Base-by-base conservation (phyloP, 108 stramenopile species). In the Conticribra guillardii region DNA sequence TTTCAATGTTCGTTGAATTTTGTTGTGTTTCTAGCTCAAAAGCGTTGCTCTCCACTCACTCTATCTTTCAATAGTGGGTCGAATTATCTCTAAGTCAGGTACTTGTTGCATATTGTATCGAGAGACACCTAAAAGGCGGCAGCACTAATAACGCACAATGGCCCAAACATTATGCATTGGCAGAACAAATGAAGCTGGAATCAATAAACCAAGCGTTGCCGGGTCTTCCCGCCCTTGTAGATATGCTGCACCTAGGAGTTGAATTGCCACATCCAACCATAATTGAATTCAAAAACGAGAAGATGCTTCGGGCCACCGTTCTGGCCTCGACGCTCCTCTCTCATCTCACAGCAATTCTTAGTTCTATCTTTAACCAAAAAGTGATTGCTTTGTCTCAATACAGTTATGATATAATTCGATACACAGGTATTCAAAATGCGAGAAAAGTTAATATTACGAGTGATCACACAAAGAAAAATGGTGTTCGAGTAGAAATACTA, bases 181-280 rank as follows among this genome's bases (percentile, higher is more conserved):
- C 23, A n/a, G 37, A 41, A 37, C 67, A 50, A 58, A 27, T 17
- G 28, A 74, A 16, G 34, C 50, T 30, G 53, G 32, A 47, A 59
- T 84, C 52, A 11, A 23, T 76, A 44, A 80, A 88, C 17, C 54
- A 48, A 30, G 24, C 85, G 44, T 62, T 73, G 31, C 86, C 88
- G 31, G 87, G 84, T 21, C 69, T 93, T 31, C 67, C 79, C 14
- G 60, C 71, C 31, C 54, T 90, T 5, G 60, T 54, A 22, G 61
- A 59, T 55, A 78, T 89, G 52, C 70, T 90, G 21, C 55, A 67
- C 17, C 55, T 62, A 11, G 79, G 81, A 1, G 52, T 54, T 46
- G 45, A 76, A 28, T 57, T 90, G 11, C 92, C 92, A 27, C 89
- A 90, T 75, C 88, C 92, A 26, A 86, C 84, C 9, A 67, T 89